Base-by-base conservation (phyloP, 129 eudicot genomes). In the Saposhnikovia divaricata region DNA sequence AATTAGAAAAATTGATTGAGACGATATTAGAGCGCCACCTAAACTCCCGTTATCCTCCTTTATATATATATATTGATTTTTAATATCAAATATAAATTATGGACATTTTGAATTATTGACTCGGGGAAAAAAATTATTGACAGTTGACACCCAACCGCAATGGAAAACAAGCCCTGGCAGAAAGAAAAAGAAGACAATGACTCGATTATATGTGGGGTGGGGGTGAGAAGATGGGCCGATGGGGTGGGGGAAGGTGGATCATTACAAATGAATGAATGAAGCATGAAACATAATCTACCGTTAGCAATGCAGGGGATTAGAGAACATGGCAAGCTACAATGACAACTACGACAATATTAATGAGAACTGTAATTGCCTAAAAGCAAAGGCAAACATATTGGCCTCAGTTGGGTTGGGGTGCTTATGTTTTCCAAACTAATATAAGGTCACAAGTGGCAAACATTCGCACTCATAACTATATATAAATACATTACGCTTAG, bases 321-420 rank as follows among this genome's bases (percentile, higher is more conserved):
- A 72, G 50, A 72, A 72, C 76, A 72, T 72, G 51, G 76, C 76
- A 8, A 72, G 34, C 40, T 40, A 44, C 76, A 42, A 40, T 0
- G 15, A 61, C 69, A 61, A 25, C 34, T 9, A 9, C 11, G 31
- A 23, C 15, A 72, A 0, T 42, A 42, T n/a, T 72, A 3, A 40
- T 40, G 28, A 42, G 45, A 72, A 18, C 1, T 69, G 76, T 25
- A 25, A 31, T 42, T 72, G 76, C 76, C 76, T 72, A 0, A 21
- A 10, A 40, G 4, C 14, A 4, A 37, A 72, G 51, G 51, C 51
- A 72, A 42, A 72, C 48, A 43, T 72, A 3, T 15, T 2, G 45
- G 51, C 76, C 76, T 72, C 28, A 42, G 16, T 72, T 9, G 37
- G 34, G 34, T 31, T 1, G 1, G 34, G 34, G 15, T 23, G 31